Evolutionary conservation across 768 basidiomycete genomes (phyloP), one percentile per base, ranked within the genome.

Genomic region (Leucocoprinus leucothites): DNA sequence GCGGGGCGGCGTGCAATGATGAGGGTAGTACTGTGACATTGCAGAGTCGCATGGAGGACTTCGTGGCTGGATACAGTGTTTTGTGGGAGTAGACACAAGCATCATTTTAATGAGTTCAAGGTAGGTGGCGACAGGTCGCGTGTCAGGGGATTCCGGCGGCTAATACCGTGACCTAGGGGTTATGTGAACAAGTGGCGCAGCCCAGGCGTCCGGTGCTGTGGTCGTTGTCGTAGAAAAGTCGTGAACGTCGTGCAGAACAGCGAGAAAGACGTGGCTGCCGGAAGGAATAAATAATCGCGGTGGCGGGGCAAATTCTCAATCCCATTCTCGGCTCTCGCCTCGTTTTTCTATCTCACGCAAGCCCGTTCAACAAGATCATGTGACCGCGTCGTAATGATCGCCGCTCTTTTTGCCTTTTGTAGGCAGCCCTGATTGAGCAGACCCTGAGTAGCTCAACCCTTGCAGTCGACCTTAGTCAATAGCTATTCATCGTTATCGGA

Each of bases 1-100:
- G 52, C 67, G 66, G 47, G 74, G 71, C 11, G 71, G 72, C 9
- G 72, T 72, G 58, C 61, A 72, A 52, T 70, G 69, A 58, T 68
- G 67, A 9, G 63, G 64, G 42, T 71, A 71, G 61, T 65, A 72
- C 36, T 74, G 71, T 47, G 73, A 71, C 59, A 69, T 68, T 56
- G 65, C 64, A 19, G 62, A 57, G 55, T 69, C 64, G 61, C 64
- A 63, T 56, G 70, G 24, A 13, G 58, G 61, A 53, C 63, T 64
- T 45, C 62, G 64, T 57, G 54, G 31, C 14, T 66, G 66, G 48
- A 72, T 64, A 49, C 72, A 70, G 56, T 69, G 69, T 58, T 71
- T 74, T 57, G 72, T 71, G 24, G 75, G 76, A 40, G 75, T 76
- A 50, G 77, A 74, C 57, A 72, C 68, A 58, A 77, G 74, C 77